Percentiles rank a stretch among this genome's conserved stretches.
Conservation (phyloP, 73 alveolate genomes). For the Durusdinium trenchii region DNA sequence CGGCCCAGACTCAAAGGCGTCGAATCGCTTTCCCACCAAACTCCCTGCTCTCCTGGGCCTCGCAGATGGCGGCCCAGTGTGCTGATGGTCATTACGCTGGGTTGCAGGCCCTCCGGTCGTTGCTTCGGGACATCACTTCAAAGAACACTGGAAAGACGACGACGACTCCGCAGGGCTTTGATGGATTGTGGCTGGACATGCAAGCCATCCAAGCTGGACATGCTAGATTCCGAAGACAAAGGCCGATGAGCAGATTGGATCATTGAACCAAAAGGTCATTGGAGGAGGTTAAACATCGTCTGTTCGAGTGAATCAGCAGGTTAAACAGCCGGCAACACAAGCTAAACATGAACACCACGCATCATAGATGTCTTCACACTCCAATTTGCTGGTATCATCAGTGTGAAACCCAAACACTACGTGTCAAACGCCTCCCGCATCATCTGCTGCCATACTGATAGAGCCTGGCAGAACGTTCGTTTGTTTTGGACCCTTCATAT, state of each 20-base stretch:
- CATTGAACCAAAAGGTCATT: background rate
- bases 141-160: no score
- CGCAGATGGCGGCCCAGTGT: slow-evolving; percentile 11
- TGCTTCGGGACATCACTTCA: no score
- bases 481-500: no score
- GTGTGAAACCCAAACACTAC: background rate
- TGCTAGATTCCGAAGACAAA: background rate
- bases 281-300: background rate
- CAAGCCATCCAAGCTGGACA: background rate
- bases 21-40: background rate
- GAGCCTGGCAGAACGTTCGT: slow-evolving; percentile 1
- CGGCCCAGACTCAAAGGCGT: no score
- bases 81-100: slow-evolving; percentile 50
- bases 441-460: slow-evolving; percentile 10
- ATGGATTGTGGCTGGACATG: background rate
- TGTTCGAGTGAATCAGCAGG: background rate
- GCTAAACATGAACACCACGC: background rate
- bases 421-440: background rate
- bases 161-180: background rate
- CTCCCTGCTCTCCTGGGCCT: background rate
- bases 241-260: no score
- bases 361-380: background rate
- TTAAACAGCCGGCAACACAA: background rate
- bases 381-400: background rate
- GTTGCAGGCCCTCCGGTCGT: slow-evolving; percentile 65